phyloP scores from a whole-genome alignment of 495 filamentous ascomycete species.

The Hyaloscypha variabilis region DNA sequence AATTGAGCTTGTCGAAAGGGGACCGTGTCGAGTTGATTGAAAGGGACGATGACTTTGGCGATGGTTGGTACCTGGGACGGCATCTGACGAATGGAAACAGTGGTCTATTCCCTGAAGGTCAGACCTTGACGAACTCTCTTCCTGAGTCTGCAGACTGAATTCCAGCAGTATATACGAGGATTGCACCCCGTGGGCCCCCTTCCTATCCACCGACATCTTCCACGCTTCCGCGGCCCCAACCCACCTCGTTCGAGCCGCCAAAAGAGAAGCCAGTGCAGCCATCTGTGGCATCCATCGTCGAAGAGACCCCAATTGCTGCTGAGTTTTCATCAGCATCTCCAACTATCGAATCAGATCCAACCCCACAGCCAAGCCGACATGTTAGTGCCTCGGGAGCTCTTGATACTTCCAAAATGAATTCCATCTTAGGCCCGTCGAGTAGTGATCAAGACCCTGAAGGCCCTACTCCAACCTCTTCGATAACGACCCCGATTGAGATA shows the following conservation, averaged over 20 bases:
- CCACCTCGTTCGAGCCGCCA: slow-evolving; percentile 36
- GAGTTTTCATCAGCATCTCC: slow-evolving; percentile 9
- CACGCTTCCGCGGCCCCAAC: slow-evolving; percentile 24
- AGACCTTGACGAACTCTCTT: slow-evolving; percentile 27
- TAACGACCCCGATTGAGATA: slow-evolving; percentile 8
- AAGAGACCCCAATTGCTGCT: slow-evolving; percentile 3
- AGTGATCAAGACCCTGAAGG: slow-evolving; percentile 30
- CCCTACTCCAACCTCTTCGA: slow-evolving; percentile 31
- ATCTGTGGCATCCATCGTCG: neutral
- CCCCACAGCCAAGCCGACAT: slow-evolving; percentile 52
- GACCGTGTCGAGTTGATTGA: slow-evolving; percentile 92
- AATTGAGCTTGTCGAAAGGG: slow-evolving; percentile 83
- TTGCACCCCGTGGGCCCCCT: slow-evolving; percentile 45
- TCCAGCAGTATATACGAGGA: slow-evolving; percentile 53
- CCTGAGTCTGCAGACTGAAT: slow-evolving; percentile 15
- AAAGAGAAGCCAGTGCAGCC: slow-evolving; percentile 30
- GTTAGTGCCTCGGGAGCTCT: slow-evolving; percentile 41
- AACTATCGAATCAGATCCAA: slow-evolving; percentile 35
- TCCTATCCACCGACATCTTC: slow-evolving; percentile 29
- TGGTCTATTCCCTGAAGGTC: slow-evolving; percentile 91
- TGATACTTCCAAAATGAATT: slow-evolving; percentile 15
- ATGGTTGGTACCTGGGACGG: slow-evolving; percentile 95
- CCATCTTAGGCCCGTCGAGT: slow-evolving; percentile 15
- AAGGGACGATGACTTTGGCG: slow-evolving; percentile 94
- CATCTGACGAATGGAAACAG: slow-evolving; percentile 73